Evolutionary conservation across 2,329 filamentous ascomycete genomes (phyloP).

Genomic region (Colletotrichum zoysiae): DNA sequence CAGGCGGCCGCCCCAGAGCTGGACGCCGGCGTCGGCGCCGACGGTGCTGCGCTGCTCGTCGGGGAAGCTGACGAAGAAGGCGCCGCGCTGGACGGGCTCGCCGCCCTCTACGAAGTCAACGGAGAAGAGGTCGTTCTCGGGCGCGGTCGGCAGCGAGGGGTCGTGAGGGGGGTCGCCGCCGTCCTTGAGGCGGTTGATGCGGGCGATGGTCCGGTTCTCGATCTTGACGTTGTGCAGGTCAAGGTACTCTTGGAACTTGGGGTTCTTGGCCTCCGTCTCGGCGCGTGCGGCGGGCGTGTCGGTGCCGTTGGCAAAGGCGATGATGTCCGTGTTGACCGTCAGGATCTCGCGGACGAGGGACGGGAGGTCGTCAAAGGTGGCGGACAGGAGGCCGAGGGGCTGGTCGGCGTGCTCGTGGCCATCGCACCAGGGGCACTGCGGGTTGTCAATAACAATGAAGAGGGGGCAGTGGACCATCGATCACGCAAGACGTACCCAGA

Average conservation of each 20-base stretch:
- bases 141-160: slow-evolving; percentile 56
- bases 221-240: slow-evolving; percentile 63
- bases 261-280: slow-evolving; percentile 54
- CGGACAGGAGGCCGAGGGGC: slow-evolving; percentile 64
- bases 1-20: slow-evolving; percentile 59
- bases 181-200: slow-evolving; percentile 60
- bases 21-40: slow-evolving; percentile 61
- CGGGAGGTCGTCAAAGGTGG: slow-evolving; percentile 57
- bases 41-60: slow-evolving; percentile 62
- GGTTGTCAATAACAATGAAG: not conserved
- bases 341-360: slow-evolving; percentile 63
- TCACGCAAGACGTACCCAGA: slow-evolving; percentile 55
- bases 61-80: slow-evolving; percentile 64
- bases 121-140: slow-evolving; percentile 67
- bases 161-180: slow-evolving; percentile 56
- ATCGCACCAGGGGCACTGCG: slow-evolving; percentile 71
- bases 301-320: slow-evolving; percentile 72
- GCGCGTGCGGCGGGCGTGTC: slow-evolving; percentile 59
- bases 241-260: slow-evolving; percentile 64
- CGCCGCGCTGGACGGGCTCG: slow-evolving; percentile 57
- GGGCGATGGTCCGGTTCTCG: slow-evolving; percentile 67
- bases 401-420: slow-evolving; percentile 72
- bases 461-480: too few species aligned
- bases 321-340: slow-evolving; percentile 67
- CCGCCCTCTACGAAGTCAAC: slow-evolving; percentile 66